Conservation (phyloP, 192 early-diverging fungal genomes). For the Chytriomyces sp. region DNA sequence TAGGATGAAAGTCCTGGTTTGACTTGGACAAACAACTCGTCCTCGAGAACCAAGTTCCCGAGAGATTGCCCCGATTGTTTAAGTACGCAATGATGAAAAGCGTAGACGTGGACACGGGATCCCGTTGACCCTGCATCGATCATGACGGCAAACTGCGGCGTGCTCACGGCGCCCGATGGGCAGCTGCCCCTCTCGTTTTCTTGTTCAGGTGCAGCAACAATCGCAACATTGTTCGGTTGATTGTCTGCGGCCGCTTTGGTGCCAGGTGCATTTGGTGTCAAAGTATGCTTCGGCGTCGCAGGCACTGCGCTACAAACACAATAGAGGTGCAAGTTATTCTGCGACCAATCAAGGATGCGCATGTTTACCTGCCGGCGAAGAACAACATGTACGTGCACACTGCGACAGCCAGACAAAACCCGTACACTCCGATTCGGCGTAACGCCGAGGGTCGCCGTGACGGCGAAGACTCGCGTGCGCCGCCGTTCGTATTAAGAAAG, state of each 20-base stretch:
- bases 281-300: too few species aligned
- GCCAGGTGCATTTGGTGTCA: not conserved
- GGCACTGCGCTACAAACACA: too few species aligned
- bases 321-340: too few species aligned
- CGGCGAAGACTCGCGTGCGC: not conserved
- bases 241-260: not conserved
- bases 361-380: too few species aligned
- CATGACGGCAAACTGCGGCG: slow-evolving; percentile 86
- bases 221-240: too few species aligned
- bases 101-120: slow-evolving; percentile 95
- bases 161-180: not conserved
- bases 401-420: not conserved
- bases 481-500: not conserved
- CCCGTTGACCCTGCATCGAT: slow-evolving; percentile 96
- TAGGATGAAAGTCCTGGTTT: slow-evolving; percentile 84
- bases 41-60: slow-evolving; percentile 61
- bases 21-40: slow-evolving; percentile 84
- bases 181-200: not conserved
- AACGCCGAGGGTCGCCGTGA: not conserved
- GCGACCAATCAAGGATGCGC: not conserved
- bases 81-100: slow-evolving; percentile 90
- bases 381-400: not conserved
- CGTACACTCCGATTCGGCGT: not conserved
- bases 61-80: not conserved
- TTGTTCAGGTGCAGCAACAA: too few species aligned